Evolutionary conservation across 2,329 filamentous ascomycete species (phyloP).

Genomic region (Paecilomyces sp.): DNA sequence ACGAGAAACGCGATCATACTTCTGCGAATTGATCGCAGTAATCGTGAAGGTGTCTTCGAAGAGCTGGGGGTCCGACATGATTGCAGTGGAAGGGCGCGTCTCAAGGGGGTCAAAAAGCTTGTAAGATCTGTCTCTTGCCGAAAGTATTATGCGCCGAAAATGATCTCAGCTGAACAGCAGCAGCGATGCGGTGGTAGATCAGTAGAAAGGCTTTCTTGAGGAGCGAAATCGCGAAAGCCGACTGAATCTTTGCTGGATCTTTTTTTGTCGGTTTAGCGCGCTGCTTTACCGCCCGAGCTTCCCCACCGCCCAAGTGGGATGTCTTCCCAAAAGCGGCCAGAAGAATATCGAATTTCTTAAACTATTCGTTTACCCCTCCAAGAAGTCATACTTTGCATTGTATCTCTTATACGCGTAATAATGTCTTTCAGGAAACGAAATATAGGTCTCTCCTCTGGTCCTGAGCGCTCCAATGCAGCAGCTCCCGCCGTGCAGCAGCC

Average conservation of each 20-base stretch:
- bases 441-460: conserved; percentile 45
- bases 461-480: conserved; percentile 23
- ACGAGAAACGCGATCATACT: conserved; percentile 93
- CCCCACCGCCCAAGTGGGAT: conserved; percentile 3
- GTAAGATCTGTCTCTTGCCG: background rate
- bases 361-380: background rate
- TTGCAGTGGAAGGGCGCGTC: conserved; percentile 26
- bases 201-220: background rate
- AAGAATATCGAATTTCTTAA: background rate
- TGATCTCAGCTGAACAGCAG: background rate
- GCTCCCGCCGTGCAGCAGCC: conserved; percentile 18
- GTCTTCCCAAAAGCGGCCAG: background rate
- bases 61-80: conserved; percentile 78
- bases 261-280: conserved; percentile 16
- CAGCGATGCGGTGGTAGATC: background rate
- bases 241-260: conserved; percentile 21
- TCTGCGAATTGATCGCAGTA: conserved; percentile 69
- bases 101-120: background rate
- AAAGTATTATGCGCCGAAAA: background rate
- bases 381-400: background rate
- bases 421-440: conserved; percentile 67
- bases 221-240: conserved; percentile 12
- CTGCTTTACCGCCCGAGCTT: conserved; percentile 16
- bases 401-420: conserved; percentile 3
- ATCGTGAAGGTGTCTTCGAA: conserved; percentile 90